These are phyloP conservation scores for Lentinula raphanica DNA, from an alignment of 768 basidiomycete species.

Conservation along the genomic window DNA sequence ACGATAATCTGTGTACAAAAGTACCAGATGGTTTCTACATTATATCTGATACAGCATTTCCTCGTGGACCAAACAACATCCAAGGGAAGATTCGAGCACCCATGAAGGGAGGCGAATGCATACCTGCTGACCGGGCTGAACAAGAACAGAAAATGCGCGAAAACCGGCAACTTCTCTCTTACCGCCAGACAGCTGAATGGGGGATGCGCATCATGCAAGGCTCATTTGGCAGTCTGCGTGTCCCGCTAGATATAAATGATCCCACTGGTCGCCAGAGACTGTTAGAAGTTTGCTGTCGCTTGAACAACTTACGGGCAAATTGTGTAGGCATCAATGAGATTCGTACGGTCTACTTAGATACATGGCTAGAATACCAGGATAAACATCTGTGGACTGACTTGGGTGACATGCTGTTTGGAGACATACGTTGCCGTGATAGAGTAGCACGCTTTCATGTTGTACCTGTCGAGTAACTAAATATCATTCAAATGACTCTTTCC, in stretches of 20 bases:
- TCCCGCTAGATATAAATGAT: conserved; percentile 34
- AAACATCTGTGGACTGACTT: conserved; percentile 31
- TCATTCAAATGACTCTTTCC: no score
- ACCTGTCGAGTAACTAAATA: background rate
- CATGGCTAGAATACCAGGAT: conserved; percentile 29
- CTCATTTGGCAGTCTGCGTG: conserved; percentile 37
- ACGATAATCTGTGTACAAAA: conserved; percentile 13
- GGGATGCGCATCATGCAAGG: conserved; percentile 41
- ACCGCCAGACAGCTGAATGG: conserved; percentile 46
- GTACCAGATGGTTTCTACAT: conserved; percentile 26
- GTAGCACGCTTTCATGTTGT: conserved; percentile 15
- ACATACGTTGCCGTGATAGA: conserved; percentile 25
- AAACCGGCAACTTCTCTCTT: conserved; percentile 23
- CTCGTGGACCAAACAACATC: conserved; percentile 14
- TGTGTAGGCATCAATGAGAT: conserved; percentile 39
- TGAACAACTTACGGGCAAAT: conserved; percentile 29
- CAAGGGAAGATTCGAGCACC: conserved; percentile 20
- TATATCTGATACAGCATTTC: conserved; percentile 30
- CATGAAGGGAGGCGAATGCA: conserved; percentile 17
- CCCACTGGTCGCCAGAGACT: conserved; percentile 20
- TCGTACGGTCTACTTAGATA: conserved; percentile 31
- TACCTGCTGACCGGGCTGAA: background rate
- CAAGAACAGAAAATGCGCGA: conserved; percentile 10
- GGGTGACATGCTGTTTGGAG: conserved; percentile 32
- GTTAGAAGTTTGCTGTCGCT: conserved; percentile 28